A percentile compares a stretch with the other conserved stretches of the same genome.
phyloP scores from a whole-genome alignment of 1,284 basidiomycete genomes.

The Trichosporon inkin region DNA sequence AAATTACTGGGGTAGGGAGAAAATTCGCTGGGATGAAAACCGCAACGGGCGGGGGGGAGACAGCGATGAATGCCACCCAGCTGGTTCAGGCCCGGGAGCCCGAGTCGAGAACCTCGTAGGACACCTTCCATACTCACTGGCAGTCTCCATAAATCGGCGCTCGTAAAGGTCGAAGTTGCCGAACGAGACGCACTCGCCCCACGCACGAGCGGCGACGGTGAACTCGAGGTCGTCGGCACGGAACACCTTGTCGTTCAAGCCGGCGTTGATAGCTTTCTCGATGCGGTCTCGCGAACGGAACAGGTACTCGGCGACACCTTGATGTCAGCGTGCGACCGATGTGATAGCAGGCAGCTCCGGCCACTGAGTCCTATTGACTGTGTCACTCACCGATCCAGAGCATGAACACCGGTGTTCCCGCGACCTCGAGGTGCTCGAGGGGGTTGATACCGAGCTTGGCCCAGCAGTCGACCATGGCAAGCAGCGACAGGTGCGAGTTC shows the following conservation, averaged over 20 bases:
- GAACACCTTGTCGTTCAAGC: slow-evolving; percentile 73
- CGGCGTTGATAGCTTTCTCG: slow-evolving; percentile 68
- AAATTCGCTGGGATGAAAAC: not conserved
- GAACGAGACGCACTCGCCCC: slow-evolving; percentile 92
- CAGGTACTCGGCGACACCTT: slow-evolving; percentile 85
- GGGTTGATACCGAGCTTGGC: slow-evolving; percentile 80
- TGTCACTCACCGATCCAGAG: slow-evolving; percentile 71
- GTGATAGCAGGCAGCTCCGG: not conserved
- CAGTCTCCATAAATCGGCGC: slow-evolving; percentile 74
- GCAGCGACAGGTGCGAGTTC: slow-evolving; percentile 91
- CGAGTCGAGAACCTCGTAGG: not conserved
- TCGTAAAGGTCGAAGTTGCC: slow-evolving; percentile 87
- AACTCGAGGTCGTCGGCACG: slow-evolving; percentile 90
- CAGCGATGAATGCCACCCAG: too few species aligned
- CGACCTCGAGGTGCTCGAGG: slow-evolving; percentile 85
- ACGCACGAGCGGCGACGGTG: slow-evolving; percentile 88
- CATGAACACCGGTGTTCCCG: slow-evolving; percentile 92
- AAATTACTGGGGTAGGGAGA: too few species aligned
- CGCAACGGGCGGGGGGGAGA: not conserved
- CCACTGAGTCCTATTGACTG: not conserved
- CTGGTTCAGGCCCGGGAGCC: not conserved
- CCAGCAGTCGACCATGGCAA: slow-evolving; percentile 99
- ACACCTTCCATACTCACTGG: slow-evolving; percentile 45
- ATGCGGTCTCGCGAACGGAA: slow-evolving; percentile 68
- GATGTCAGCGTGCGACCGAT: not conserved